A percentile compares a stretch with the other conserved stretches of the same genome.
Conservation (phyloP, 202 grass and related monocot species). For the Elaeis oleifera region DNA sequence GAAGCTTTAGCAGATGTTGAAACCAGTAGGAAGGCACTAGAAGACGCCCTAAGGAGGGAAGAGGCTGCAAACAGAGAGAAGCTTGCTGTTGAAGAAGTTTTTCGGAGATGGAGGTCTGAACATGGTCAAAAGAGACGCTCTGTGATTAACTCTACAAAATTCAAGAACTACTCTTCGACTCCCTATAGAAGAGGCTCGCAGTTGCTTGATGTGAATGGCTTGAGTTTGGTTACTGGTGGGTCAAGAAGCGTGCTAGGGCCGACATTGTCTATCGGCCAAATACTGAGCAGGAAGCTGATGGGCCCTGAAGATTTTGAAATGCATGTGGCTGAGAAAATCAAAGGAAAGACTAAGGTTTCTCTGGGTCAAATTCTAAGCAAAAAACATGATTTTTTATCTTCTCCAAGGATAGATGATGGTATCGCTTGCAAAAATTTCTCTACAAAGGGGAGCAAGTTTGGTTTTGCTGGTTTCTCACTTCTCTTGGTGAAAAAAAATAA, state of each 20-base stretch:
- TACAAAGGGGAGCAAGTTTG: slow-evolving; percentile 51
- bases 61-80: slow-evolving; percentile 47
- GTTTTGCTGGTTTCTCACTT: slow-evolving; percentile 47
- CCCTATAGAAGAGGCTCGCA: slow-evolving; percentile 26
- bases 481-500: slow-evolving; percentile 48
- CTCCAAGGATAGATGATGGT: slow-evolving; percentile 41
- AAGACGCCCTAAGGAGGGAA: slow-evolving; percentile 65
- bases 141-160: slow-evolving; percentile 36
- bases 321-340: slow-evolving; percentile 11
- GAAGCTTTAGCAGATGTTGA: slow-evolving; percentile 62
- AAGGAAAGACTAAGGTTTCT: slow-evolving; percentile 40
- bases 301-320: slow-evolving; percentile 26
- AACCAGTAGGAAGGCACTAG: slow-evolving; percentile 55
- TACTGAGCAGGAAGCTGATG: slow-evolving; percentile 77
- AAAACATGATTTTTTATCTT: slow-evolving; percentile 51
- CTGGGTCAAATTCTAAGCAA: slow-evolving; percentile 78
- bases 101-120: slow-evolving; percentile 51
- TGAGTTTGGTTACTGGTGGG: slow-evolving; percentile 42
- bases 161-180: slow-evolving; percentile 39
- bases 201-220: slow-evolving; percentile 67
- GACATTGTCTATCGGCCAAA: slow-evolving; percentile 75
- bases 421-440: slow-evolving; percentile 37
- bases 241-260: slow-evolving; percentile 27
- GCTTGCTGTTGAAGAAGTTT: slow-evolving; percentile 41
- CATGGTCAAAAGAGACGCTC: slow-evolving; percentile 34